Evolutionary conservation across 140 eudicot genomes (phyloP), one percentile per base, ranked within the genome.

Genomic region (Cichorium intybus): DNA sequence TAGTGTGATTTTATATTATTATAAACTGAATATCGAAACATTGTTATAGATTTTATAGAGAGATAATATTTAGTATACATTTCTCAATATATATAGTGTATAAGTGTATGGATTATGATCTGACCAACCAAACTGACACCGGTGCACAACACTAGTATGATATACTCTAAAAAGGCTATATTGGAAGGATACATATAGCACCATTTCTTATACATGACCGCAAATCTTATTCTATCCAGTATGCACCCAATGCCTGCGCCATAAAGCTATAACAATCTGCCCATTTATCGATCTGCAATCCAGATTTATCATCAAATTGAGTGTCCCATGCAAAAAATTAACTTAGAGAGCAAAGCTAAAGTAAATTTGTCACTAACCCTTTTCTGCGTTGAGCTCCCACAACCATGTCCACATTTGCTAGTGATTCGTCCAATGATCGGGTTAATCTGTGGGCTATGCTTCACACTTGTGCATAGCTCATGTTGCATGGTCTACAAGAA

Each of bases 361-460:
- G 28, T 20, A 17, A 2, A 20, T 35, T 6, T 69, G n/a, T n/a
- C n/a, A n/a, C n/a, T n/a, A n/a, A 93, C 99, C 77, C 73, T 60
- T 69, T 77, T 88, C 62, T 92, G 89, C 0, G 86, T 85, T 14
- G 97, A 93, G 53, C 75, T 84, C 31, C 99, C 99, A 43, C 86
- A 91, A 10, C 99, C 99, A 69, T 88, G 99, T 9, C 99, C 99
- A 4, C 95, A 85, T 58, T 93, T 93, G 46, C 80, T 66, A 56
- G 79, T 89, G 51, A 93, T 93, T 68, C 99, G 77, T 26, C 84
- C 97, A 20, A 93, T 66, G 43, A 93, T 93, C 26, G 97, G 97
- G 75, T 93, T 88, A n/a, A 70, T 81, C 64, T 93, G 97, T 51
- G 90, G 97, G 65, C 94, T 84, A n/a, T 75, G 71, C 75, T 83